Conservation (phyloP, 176 grass and related monocot genomes). For the Cenchrus fungigraminus region DNA sequence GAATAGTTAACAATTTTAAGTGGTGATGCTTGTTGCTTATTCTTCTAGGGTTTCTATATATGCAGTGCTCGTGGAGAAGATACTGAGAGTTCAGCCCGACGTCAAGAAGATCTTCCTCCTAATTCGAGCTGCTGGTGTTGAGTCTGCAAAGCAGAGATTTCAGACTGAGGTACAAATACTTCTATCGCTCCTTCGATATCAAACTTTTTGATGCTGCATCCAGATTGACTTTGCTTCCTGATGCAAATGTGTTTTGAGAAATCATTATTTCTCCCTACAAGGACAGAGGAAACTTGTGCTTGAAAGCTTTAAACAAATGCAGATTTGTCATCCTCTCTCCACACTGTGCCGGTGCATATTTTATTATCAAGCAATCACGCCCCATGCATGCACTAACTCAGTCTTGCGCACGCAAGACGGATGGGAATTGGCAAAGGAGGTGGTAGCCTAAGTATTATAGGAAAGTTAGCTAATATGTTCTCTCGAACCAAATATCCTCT, state of each 20-base stretch:
- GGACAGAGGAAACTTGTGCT: neutral
- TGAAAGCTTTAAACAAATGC: neutral
- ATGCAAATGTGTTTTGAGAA: neutral
- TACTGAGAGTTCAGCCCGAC: constrained; percentile 37
- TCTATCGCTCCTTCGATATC: neutral
- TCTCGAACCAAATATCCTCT: neutral
- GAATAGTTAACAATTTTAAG: neutral
- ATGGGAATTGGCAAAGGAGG: neutral
- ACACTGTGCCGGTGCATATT: neutral
- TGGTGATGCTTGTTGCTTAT: neutral
- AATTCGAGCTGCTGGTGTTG: neutral
- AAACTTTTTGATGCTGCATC: neutral
- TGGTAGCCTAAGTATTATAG: neutral
- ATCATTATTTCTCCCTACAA: neutral
- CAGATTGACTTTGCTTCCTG: neutral
- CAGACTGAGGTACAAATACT: constrained; percentile 18
- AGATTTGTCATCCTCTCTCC: neutral
- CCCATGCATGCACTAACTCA: neutral
- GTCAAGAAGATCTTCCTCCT: constrained; percentile 41
- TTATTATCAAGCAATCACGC: neutral
- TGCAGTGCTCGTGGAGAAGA: constrained; percentile 41
- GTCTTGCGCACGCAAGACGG: neutral
- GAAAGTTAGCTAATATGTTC: neutral
- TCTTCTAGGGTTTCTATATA: neutral
- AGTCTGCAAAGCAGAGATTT: constrained; percentile 24